phyloP scores from a whole-genome alignment of 1,284 basidiomycete genomes.

The Serendipita sp. region DNA sequence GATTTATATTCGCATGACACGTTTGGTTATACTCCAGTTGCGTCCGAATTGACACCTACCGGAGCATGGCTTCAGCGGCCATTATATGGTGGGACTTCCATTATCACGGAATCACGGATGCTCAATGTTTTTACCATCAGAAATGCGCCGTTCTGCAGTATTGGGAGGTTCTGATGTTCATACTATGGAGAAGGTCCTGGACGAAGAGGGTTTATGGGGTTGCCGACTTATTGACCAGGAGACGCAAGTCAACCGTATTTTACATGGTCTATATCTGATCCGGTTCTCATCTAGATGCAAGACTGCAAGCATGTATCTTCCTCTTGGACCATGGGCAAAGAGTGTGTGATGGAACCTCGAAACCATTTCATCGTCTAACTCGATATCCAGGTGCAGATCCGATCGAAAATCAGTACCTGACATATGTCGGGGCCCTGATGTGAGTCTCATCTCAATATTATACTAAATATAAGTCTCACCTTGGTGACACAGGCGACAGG shows the following conservation, averaged over 20 bases:
- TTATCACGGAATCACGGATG: not conserved
- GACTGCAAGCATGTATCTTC: not conserved
- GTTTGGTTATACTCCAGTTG: not conserved
- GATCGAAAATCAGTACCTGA: not conserved
- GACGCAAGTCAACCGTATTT: not conserved
- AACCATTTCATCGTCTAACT: not conserved
- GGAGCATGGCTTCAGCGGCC: not conserved
- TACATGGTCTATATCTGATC: not conserved
- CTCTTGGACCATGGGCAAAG: not conserved
- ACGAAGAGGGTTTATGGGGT: not conserved
- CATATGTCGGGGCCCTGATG: not conserved
- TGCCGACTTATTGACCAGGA: not conserved
- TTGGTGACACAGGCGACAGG: not conserved
- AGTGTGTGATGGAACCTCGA: not conserved
- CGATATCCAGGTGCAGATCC: not conserved
- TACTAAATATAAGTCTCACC: too few relatives aligned
- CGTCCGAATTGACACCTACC: not conserved
- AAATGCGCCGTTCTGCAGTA: not conserved
- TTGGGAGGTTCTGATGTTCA: not conserved
- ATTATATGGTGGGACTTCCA: not conserved
- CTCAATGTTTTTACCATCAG: not conserved
- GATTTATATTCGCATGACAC: not conserved
- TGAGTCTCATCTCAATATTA: not conserved
- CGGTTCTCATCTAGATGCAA: not conserved
- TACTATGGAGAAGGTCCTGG: not conserved